These are phyloP conservation scores for Cryptosporidium viatorum DNA, from an alignment of 169 alveolate genomes.

Conservation along the genomic window DNA sequence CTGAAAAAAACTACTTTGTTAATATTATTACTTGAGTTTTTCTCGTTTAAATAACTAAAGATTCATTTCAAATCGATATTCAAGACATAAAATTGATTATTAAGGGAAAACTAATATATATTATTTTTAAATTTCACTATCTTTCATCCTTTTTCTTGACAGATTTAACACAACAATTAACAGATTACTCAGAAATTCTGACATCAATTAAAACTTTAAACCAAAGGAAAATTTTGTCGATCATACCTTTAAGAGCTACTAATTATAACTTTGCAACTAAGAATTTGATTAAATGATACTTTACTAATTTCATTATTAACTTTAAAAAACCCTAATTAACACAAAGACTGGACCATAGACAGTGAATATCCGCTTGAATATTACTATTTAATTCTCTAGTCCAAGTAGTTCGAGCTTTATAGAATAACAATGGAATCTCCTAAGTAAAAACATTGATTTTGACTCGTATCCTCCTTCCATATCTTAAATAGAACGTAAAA, in stretches of 20 bases:
- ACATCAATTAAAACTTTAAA: slow-evolving; percentile 1
- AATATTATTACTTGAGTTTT: too few relatives aligned
- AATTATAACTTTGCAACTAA: not conserved
- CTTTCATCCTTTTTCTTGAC: too few relatives aligned
- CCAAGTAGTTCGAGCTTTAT: not conserved
- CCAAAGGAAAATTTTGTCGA: not conserved
- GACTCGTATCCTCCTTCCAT: not conserved
- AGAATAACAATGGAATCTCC: not conserved
- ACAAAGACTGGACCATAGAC: not conserved
- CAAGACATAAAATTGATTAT: not conserved
- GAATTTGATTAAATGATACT: not conserved
- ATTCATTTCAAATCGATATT: not conserved
- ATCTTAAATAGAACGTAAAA: not conserved
- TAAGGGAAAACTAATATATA: not conserved
- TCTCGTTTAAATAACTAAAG: too few relatives aligned
- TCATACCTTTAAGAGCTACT: not conserved
- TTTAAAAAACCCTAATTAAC: not conserved
- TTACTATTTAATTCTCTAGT: not conserved
- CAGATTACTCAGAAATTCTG: not conserved
- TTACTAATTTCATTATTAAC: not conserved
- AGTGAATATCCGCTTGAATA: not conserved
- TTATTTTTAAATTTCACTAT: not conserved
- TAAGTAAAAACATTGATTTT: not conserved
- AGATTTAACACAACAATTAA: not conserved
- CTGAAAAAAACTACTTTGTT: too few relatives aligned